Conservation (phyloP, 2,329 filamentous ascomycete species). For the Colletotrichum sp. region DNA sequence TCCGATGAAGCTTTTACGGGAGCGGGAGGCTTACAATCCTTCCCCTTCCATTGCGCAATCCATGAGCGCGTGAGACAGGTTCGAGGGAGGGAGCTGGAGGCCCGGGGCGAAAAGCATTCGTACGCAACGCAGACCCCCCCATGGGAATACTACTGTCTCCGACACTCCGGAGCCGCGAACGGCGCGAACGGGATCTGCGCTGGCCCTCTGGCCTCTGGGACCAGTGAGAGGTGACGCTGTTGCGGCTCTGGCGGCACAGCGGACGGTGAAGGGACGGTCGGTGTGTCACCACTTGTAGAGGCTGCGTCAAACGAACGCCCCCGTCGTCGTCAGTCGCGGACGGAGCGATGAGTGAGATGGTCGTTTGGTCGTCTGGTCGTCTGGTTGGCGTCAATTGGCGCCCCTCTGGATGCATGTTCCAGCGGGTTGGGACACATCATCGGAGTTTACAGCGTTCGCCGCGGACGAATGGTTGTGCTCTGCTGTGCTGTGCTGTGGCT, state of each 20-base stretch:
- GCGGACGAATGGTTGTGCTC: background rate
- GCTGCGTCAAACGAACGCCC: background rate
- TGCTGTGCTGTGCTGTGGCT: background rate
- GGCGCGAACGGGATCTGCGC: background rate
- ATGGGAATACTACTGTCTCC: background rate
- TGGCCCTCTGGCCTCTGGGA: background rate
- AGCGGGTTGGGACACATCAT: background rate
- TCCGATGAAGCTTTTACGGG: background rate
- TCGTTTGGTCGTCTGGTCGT: background rate
- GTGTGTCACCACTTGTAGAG: background rate
- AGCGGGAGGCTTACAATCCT: background rate
- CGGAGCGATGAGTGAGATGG: background rate
- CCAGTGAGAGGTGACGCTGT: background rate
- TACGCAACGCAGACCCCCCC: background rate
- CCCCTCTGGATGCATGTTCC: background rate
- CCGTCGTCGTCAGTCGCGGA: background rate
- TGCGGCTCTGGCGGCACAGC: constrained; percentile 11
- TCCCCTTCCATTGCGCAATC: constrained; percentile 5
- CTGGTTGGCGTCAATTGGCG: background rate
- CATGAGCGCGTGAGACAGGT: background rate
- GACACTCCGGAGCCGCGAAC: background rate
- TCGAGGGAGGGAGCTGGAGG: background rate
- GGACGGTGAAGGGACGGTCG: background rate
- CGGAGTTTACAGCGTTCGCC: background rate
- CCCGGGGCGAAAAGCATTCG: background rate